Percentiles rank a stretch among this genome's conserved stretches.
Conservation (phyloP, 345 rosid genomes). For the Eutrema yunnanense region DNA sequence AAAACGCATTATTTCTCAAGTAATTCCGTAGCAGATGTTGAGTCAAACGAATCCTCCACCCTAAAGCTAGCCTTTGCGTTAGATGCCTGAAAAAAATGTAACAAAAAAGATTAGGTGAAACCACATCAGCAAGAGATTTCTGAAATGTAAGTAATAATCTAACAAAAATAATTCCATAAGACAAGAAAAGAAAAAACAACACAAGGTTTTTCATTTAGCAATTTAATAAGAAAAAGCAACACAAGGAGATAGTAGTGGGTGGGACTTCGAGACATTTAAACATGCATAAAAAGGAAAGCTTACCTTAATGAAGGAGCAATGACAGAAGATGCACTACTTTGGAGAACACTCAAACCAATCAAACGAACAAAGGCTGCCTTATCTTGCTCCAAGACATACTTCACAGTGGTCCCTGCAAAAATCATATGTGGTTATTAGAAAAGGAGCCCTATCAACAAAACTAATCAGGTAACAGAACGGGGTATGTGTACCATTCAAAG, state of each 20-base stretch:
- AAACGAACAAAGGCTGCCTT: slow-evolving; percentile 72
- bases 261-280: neutral
- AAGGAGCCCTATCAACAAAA: neutral
- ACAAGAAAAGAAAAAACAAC: neutral
- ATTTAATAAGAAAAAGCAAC: neutral
- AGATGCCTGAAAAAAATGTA: slow-evolving; percentile 52
- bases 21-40: slow-evolving; percentile 82
- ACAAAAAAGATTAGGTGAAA: slow-evolving; percentile 4
- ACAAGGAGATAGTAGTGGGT: neutral
- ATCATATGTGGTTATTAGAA: slow-evolving; percentile 7
- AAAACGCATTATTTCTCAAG: slow-evolving; percentile 89
- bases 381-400: slow-evolving; percentile 94
- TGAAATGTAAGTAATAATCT: neutral
- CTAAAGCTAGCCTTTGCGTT: slow-evolving; percentile 80
- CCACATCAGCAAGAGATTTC: neutral
- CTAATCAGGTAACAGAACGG: neutral
- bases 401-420: slow-evolving; percentile 85
- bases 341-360: slow-evolving; percentile 87
- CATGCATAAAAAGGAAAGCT: neutral
- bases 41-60: slow-evolving; percentile 94
- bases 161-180: neutral
- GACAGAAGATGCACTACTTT: slow-evolving; percentile 92
- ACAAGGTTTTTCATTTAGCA: neutral
- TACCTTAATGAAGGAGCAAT: slow-evolving; percentile 94
- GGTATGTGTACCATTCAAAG: slow-evolving; percentile 65